Percentiles rank a stretch among this genome's conserved stretches.
These are phyloP conservation scores for Nelumbo lutea DNA, from an alignment of 164 flowering plant genomes.

Conservation along the genomic window DNA sequence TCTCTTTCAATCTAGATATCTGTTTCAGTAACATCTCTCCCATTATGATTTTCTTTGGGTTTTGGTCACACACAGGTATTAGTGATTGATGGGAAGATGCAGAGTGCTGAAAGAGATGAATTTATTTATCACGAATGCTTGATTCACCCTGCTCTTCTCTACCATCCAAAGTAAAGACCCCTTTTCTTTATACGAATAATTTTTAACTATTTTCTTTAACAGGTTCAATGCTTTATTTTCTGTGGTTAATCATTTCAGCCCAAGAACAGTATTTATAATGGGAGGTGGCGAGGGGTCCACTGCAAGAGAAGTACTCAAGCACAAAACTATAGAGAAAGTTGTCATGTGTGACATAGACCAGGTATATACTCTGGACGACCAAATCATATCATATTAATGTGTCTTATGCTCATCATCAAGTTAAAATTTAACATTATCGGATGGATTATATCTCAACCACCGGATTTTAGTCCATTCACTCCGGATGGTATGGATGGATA, in stretches of 20 bases:
- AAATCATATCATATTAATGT: too few relatives aligned
- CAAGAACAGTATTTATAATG: conserved; percentile 74
- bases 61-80: conserved; percentile 35
- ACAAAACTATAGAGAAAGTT: conserved; percentile 56
- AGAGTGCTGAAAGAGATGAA: conserved; percentile 81
- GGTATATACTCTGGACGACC: conserved; percentile 26
- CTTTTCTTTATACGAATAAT: background rate
- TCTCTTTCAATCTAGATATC: background rate
- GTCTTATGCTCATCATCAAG: too few relatives aligned
- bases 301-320: conserved; percentile 77
- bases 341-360: conserved; percentile 92
- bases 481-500: too few relatives aligned
- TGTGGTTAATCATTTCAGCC: conserved; percentile 35
- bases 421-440: too few relatives aligned
- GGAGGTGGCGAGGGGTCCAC: conserved; percentile 97
- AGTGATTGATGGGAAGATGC: conserved; percentile 94
- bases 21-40: background rate
- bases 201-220: background rate
- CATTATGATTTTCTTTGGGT: background rate
- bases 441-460: too few relatives aligned
- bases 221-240: background rate
- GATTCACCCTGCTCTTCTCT: conserved; percentile 73
- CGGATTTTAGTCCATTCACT: too few relatives aligned
- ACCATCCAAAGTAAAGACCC: conserved; percentile 52
- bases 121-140: conserved; percentile 83